Evolutionary conservation across 1,284 basidiomycete species (phyloP).

Genomic region (Melanopsichium pennsylvanicum): DNA sequence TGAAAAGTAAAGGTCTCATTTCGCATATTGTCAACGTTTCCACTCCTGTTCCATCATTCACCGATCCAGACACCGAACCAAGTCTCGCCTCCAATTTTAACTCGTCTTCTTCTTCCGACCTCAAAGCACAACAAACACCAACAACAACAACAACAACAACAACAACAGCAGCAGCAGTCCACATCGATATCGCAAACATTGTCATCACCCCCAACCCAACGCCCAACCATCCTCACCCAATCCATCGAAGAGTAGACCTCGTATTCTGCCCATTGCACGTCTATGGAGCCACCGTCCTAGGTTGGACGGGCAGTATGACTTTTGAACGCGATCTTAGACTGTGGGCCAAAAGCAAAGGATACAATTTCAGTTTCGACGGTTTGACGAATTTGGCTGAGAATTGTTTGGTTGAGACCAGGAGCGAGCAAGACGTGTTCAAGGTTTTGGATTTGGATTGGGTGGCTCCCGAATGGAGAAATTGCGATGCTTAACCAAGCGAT

Average conservation of each 20-base stretch:
- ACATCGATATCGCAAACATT: conserved; percentile 54
- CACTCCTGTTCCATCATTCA: conserved; percentile 19
- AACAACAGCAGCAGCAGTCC: background rate
- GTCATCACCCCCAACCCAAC: conserved; percentile 40
- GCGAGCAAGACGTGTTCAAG: conserved; percentile 41
- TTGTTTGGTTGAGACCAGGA: conserved; percentile 34
- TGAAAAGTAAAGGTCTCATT: conserved; percentile 41
- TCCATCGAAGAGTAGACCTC: conserved; percentile 32
- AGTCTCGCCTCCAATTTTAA: background rate
- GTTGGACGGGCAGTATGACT: conserved; percentile 49
- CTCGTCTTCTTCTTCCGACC: background rate
- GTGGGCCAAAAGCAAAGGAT: conserved; percentile 41
- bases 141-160: too few relatives aligned
- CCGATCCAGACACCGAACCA: background rate
- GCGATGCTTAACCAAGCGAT: conserved; percentile 41
- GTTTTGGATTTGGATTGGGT: conserved; percentile 38
- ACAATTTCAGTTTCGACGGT: conserved; percentile 49
- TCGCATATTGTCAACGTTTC: conserved; percentile 48
- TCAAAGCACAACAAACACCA: too few relatives aligned
- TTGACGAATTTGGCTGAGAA: conserved; percentile 30
- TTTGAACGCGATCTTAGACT: conserved; percentile 56
- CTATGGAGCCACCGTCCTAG: conserved; percentile 53
- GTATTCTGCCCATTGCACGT: conserved; percentile 39
- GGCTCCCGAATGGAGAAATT: conserved; percentile 55
- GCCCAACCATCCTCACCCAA: background rate